A percentile compares a stretch with the other conserved stretches of the same genome.
Evolutionary conservation across 106 monocot species (phyloP).

Genomic region (Ottelia alismoides): DNA sequence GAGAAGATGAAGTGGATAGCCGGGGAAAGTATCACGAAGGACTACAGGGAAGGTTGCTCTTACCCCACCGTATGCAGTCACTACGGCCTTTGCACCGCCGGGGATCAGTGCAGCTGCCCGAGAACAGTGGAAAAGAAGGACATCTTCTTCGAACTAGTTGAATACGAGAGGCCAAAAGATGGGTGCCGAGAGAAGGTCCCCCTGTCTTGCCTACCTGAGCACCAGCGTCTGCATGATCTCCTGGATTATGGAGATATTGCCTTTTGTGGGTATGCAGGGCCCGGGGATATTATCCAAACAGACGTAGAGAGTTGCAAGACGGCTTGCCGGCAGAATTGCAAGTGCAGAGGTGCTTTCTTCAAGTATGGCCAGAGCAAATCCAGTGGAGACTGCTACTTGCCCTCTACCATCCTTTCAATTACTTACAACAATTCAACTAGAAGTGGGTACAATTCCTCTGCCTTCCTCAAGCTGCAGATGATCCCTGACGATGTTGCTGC

Average conservation of each 20-base stretch:
- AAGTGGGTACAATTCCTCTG: too few species aligned
- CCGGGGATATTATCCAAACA: background rate
- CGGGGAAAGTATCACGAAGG: background rate
- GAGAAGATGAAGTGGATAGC: background rate
- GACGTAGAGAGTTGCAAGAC: background rate
- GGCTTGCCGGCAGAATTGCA: background rate
- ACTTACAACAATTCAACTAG: too few species aligned
- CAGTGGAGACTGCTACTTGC: too few species aligned
- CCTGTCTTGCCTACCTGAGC: background rate
- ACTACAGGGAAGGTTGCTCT: background rate
- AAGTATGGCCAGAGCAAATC: too few species aligned
- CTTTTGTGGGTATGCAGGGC: background rate
- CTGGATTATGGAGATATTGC: background rate
- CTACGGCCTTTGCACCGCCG: background rate
- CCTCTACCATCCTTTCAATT: too few species aligned
- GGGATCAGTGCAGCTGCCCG: background rate
- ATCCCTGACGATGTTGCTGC: too few species aligned
- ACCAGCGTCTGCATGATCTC: background rate
- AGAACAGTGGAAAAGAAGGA: background rate
- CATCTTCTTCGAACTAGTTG: background rate
- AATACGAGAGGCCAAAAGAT: background rate
- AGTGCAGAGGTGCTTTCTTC: conserved; percentile 1
- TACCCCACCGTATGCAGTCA: background rate
- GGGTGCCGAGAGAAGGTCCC: background rate
- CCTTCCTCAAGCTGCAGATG: too few species aligned